Percentiles rank a stretch among this genome's conserved stretches.
Conservation (phyloP, 192 early-diverging fungal species). For the Podila horticola region DNA sequence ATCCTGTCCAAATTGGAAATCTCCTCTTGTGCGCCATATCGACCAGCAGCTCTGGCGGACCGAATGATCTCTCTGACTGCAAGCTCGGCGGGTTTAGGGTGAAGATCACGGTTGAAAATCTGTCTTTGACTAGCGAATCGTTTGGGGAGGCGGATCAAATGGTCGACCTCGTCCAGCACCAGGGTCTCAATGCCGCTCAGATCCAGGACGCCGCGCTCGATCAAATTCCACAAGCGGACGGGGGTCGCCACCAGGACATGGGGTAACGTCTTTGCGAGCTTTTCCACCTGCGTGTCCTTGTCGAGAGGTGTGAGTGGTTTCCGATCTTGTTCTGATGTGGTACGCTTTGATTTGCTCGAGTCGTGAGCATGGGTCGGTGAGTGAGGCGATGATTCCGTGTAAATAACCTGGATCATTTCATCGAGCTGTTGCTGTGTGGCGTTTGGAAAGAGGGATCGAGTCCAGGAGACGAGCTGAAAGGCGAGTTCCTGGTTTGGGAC, state of each 20-base stretch:
- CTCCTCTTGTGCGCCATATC: not conserved
- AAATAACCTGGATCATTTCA: constrained; percentile 35
- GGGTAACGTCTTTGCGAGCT: constrained; percentile 18
- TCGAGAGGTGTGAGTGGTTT: not conserved
- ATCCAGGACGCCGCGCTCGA: constrained; percentile 43
- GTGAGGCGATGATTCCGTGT: not conserved
- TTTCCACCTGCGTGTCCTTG: constrained; percentile 25
- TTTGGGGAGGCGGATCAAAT: constrained; percentile 61
- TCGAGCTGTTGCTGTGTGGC: constrained; percentile 11
- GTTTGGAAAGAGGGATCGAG: constrained; percentile 37
- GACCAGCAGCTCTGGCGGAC: constrained; percentile 16
- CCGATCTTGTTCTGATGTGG: not conserved
- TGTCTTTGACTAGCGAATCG: constrained; percentile 56
- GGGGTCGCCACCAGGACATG: constrained; percentile 58
- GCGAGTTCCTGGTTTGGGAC: constrained; percentile 66
- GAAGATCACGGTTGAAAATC: constrained; percentile 39
- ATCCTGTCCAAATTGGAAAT: constrained; percentile 7
- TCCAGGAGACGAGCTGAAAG: constrained; percentile 59
- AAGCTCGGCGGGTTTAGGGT: constrained; percentile 60
- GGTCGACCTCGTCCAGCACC: constrained; percentile 65
- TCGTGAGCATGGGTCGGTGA: not conserved
- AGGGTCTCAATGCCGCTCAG: constrained; percentile 48
- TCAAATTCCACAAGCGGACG: constrained; percentile 33
- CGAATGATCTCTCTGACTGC: constrained; percentile 40
- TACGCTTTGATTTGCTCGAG: not conserved